phyloP scores from a whole-genome alignment of 2,329 filamentous ascomycete species.

The Epichloe brachyelytri region DNA sequence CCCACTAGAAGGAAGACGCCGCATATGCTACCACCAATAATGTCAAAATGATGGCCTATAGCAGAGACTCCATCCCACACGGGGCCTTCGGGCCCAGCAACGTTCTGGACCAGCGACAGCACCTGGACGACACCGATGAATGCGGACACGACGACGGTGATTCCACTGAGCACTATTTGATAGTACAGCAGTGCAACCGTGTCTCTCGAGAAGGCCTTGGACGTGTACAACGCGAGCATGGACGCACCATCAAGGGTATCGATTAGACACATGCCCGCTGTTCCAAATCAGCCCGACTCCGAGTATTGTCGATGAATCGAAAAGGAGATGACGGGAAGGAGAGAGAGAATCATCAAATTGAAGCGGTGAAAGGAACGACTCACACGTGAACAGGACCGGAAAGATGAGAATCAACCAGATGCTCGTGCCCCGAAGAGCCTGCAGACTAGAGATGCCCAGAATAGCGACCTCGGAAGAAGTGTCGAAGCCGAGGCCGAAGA shows the following conservation, averaged over 20 bases:
- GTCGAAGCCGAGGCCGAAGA: conserved; percentile 90
- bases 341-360: neutral
- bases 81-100: conserved; percentile 55
- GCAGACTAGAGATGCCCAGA: conserved; percentile 77
- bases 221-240: conserved; percentile 90
- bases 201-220: conserved; percentile 64
- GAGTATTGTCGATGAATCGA: neutral
- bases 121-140: conserved; percentile 81
- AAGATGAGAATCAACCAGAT: conserved; percentile 94
- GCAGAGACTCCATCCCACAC: conserved; percentile 84
- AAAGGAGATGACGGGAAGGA: neutral
- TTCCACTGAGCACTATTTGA: conserved; percentile 70
- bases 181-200: conserved; percentile 88
- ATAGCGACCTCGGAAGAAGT: conserved; percentile 90
- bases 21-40: conserved; percentile 78
- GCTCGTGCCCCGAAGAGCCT: conserved; percentile 72
- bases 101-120: conserved; percentile 63
- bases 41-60: conserved; percentile 69
- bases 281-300: neutral
- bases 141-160: conserved; percentile 73
- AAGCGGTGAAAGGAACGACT: conserved; percentile 8
- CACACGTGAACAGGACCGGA: conserved; percentile 75
- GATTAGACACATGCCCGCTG: conserved; percentile 85
- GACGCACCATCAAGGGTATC: conserved; percentile 88
- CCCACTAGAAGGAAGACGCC: conserved; percentile 73